Evolutionary conservation across 768 basidiomycete species (phyloP).

Genomic region (Rhodotorula kratochvilovae): DNA sequence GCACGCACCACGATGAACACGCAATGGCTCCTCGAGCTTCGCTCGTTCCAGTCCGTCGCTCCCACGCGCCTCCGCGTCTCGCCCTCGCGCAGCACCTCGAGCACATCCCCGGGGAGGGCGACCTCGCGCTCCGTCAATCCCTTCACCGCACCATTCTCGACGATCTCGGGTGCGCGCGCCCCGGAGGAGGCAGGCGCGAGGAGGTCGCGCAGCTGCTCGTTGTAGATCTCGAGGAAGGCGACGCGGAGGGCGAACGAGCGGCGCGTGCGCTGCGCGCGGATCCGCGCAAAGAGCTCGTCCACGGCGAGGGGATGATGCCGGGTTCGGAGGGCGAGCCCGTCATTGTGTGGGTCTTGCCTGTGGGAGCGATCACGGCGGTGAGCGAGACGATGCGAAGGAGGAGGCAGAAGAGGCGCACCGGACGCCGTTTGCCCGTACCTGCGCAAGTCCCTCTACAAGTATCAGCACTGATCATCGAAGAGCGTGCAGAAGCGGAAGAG

Average conservation of each 20-base stretch:
- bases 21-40: slow-evolving; percentile 89
- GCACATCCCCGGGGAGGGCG: slow-evolving; percentile 78
- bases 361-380: no score
- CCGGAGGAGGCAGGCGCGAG: slow-evolving; percentile 9
- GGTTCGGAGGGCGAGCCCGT: slow-evolving; percentile 64
- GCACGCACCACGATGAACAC: slow-evolving; percentile 76
- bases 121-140: slow-evolving; percentile 89
- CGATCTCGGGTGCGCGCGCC: slow-evolving; percentile 51
- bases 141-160: slow-evolving; percentile 56
- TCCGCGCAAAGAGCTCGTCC: slow-evolving; percentile 82
- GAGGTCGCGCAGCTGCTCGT: slow-evolving; percentile 53
- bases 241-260: slow-evolving; percentile 92
- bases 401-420: slow-evolving; percentile 39
- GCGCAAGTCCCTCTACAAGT: neutral
- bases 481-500: neutral
- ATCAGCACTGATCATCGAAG: neutral
- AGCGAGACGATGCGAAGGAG: no score
- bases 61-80: slow-evolving; percentile 84
- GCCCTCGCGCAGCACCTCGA: slow-evolving; percentile 76
- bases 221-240: slow-evolving; percentile 96
- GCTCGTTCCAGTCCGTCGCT: slow-evolving; percentile 97
- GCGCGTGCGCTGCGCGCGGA: slow-evolving; percentile 61
- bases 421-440: slow-evolving; percentile 67
- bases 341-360: slow-evolving; percentile 66
- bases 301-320: slow-evolving; percentile 88